These are phyloP conservation scores for Phyllosticta paracitricarpa DNA, from an alignment of 2,329 filamentous ascomycete species.

Conservation along the genomic window DNA sequence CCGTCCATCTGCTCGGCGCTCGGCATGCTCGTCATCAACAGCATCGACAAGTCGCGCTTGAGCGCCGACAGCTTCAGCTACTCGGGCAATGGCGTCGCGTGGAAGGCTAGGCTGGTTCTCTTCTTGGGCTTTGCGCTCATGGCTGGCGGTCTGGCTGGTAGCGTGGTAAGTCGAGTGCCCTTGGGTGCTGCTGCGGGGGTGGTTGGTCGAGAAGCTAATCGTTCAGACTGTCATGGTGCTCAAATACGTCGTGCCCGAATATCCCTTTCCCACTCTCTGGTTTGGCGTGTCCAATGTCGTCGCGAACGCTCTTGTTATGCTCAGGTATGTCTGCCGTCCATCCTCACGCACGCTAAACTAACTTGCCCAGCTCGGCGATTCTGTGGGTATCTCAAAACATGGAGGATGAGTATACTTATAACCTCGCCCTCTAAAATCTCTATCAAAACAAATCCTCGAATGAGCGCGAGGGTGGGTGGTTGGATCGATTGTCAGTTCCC, in stretches of 20 bases:
- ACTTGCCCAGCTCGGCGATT: constrained; percentile 44
- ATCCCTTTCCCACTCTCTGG: constrained; percentile 52
- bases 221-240: constrained; percentile 51
- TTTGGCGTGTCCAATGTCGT: constrained; percentile 58
- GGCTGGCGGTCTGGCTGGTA: constrained; percentile 57
- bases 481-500: neutral
- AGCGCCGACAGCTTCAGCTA: constrained; percentile 56
- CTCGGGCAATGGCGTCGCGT: constrained; percentile 55
- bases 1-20: constrained; percentile 59
- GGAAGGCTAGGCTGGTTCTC: constrained; percentile 58
- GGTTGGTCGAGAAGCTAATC: neutral
- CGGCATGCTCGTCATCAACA: constrained; percentile 64
- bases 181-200: too few species aligned
- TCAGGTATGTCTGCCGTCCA: constrained; percentile 44
- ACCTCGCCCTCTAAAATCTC: constrained; percentile 46
- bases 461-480: neutral
- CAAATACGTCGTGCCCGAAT: constrained; percentile 54
- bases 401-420: constrained; percentile 64
- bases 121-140: constrained; percentile 61
- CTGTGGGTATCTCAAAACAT: constrained; percentile 64
- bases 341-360: constrained; percentile 13
- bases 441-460: neutral
- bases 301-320: constrained; percentile 55
- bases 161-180: constrained; percentile 39
- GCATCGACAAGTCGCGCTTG: constrained; percentile 57